phyloP scores from a whole-genome alignment of 2,329 filamentous ascomycete genomes.

The Xylaria polymorpha region DNA sequence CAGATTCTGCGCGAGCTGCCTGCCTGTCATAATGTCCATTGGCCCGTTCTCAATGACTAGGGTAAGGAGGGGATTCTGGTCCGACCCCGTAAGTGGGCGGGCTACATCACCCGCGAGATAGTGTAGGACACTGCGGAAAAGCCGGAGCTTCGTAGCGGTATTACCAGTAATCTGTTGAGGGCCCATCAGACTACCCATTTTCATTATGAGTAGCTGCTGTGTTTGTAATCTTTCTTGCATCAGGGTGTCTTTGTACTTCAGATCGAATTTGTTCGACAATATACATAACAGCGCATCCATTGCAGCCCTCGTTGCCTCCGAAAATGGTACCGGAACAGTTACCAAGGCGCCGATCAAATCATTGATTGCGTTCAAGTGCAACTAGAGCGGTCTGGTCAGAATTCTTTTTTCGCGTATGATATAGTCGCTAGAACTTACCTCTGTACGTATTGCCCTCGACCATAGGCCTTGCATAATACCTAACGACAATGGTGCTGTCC shows the following conservation, averaged over 20 bases:
- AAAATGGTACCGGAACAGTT: conserved; percentile 28
- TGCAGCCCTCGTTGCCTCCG: conserved; percentile 42
- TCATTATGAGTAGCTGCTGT: conserved; percentile 36
- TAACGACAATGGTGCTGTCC: conserved; percentile 48
- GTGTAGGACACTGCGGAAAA: conserved; percentile 47
- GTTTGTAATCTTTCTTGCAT: conserved; percentile 29
- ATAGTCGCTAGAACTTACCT: conserved; percentile 39
- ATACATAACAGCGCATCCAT: conserved; percentile 45
- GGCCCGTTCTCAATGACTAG: conserved; percentile 38
- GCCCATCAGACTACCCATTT: conserved; percentile 17
- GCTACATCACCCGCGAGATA: conserved; percentile 50
- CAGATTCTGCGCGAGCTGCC: conserved; percentile 45
- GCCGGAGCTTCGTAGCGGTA: conserved; percentile 27
- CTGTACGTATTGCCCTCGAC: conserved; percentile 40
- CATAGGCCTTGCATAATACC: conserved; percentile 49
- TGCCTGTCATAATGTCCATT: conserved; percentile 39
- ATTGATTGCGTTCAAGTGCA: conserved; percentile 37
- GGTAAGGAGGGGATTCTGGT: conserved; percentile 42
- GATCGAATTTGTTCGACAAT: conserved; percentile 47
- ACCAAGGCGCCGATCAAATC: conserved; percentile 38
- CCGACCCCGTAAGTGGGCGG: conserved; percentile 39
- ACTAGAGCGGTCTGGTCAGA: conserved; percentile 37
- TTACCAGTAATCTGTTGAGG: conserved; percentile 1
- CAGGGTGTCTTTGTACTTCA: conserved; percentile 27
- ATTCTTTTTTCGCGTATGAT: neutral